Evolutionary conservation across 148 eudicot species (phyloP).

Genomic region (Dysphania ambrosioides): DNA sequence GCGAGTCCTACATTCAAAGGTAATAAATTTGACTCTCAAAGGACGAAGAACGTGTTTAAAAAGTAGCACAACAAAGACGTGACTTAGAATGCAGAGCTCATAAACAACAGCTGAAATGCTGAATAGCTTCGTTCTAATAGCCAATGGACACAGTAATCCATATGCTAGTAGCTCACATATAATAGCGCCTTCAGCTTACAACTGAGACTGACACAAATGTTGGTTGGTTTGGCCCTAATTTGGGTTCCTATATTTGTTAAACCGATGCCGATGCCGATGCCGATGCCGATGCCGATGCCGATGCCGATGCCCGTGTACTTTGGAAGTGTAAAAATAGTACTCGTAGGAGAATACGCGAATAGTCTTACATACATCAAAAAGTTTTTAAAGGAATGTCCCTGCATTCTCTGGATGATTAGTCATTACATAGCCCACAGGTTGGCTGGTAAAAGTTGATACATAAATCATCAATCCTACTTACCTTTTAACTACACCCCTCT

Average conservation of each 20-base stretch:
- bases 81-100: neutral
- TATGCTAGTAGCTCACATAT: constrained; percentile 18
- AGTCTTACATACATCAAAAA: neutral
- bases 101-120: neutral
- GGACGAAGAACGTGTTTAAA: too few relatives aligned
- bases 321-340: neutral
- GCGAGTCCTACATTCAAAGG: too few relatives aligned
- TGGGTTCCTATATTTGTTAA: constrained; percentile 9
- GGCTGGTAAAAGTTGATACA: constrained; percentile 37
- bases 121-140: neutral
- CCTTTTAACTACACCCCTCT: constrained; percentile 9
- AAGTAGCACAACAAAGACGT: too few relatives aligned
- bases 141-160: constrained; percentile 21
- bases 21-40: too few relatives aligned
- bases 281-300: too few relatives aligned
- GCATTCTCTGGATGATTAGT: constrained; percentile 33
- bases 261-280: too few relatives aligned
- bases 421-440: constrained; percentile 21
- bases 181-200: constrained; percentile 12
- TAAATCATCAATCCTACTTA: constrained; percentile 25
- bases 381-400: constrained; percentile 4
- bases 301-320: neutral
- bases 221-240: constrained; percentile 28
- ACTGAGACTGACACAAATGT: constrained; percentile 22
- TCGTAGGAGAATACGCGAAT: neutral